Base-by-base conservation (phyloP, 2,329 filamentous ascomycete species). In the Acephala macrosclerotiorum region DNA sequence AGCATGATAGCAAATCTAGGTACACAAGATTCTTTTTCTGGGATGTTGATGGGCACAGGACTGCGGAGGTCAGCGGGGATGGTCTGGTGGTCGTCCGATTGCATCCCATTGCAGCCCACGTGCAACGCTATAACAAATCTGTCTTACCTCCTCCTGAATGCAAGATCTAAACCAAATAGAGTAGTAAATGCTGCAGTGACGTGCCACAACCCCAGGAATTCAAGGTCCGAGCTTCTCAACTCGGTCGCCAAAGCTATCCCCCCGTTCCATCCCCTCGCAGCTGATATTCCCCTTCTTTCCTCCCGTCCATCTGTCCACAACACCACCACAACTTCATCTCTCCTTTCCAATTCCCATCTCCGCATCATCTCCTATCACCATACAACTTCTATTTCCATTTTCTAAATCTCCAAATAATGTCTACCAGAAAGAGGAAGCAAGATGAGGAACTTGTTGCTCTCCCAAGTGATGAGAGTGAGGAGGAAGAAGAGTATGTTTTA, bases 391-490 rank as follows among this genome's bases (percentile, higher is more conserved):
- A 25, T 16, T 38, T 35, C 7, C 12, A 56, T 22, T 12, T 20
- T 36, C 35, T 36, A n/a, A 26, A 47, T 59, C 36, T 35, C 25
- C 18, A 33, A 29, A 49, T 14, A n/a, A 73, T 71, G 68, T 58
- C 71, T 58, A 71, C 68, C 2, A 68, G 71, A 65, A 73, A 73
- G 70, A 69, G 73, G 63, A 74, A 74, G 69, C 60, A 71, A 38
- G 72, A 73, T 40, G 73, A 74, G 67, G 73, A 75, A 72, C 71
- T 75, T 22, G 73, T 75, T 40, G 72, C 72, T 38, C 71, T 75
- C 18, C 72, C 72, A 3, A 72, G 70, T 45, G 72, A 75, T 59
- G 72, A 73, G 22, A 71, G 70, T 33, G 73, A 75, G 42, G 73
- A 75, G 49, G 73, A 75, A 66, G 73, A 75, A 57, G 73, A 75